Base-by-base conservation (phyloP, 495 filamentous ascomycete genomes). In the Recurvomyces mirabilis region DNA sequence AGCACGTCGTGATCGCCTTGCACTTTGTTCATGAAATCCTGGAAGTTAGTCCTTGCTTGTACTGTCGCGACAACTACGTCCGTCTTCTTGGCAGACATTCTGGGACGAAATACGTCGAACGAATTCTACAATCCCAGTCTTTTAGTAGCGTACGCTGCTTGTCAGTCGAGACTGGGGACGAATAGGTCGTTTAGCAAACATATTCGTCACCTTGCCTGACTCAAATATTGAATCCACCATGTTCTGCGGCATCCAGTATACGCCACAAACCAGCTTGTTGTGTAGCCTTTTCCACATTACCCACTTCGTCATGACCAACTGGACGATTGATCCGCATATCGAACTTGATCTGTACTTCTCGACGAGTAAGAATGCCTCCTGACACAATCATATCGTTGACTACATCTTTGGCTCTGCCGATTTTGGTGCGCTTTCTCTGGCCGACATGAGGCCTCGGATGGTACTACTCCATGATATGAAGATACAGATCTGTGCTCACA, bases 271-370 rank as follows among this genome's bases (percentile, higher is more conserved):
- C 81, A 30, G 77, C 81, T 30, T 68, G 60, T 51, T 79, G 70
- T 3, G 82, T 81, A 3, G 79, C 79, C 49, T 70, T 66, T 40
- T 70, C 64, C 1, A 84, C 80, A 31, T 55, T 62, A 0, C 65
- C 70, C 4, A 84, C 55, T 55, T 89, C 82, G 1, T 80, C 68
- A 32, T 70, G 62, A 1, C 60, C 71, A 1, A 83, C 72, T 20
- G 82, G 65, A 11, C 83, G 73, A 57, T 87, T 87, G 41, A 87
- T 86, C 82, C 24, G 72, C 70, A 62, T 87, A 87, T 15, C 79
- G 63, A 13, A 78, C 68, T 41, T 72, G 68, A n/a, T 62, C 66
- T 24, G 48, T 56, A n/a, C 45, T 34, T 11, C 52, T 28, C 47
- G 55, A 22, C 41, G 18, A 0, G 48, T 47, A 0, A 41, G 33